phyloP scores from a whole-genome alignment of 208 protist genomes.

The Phytomonas sp. region DNA sequence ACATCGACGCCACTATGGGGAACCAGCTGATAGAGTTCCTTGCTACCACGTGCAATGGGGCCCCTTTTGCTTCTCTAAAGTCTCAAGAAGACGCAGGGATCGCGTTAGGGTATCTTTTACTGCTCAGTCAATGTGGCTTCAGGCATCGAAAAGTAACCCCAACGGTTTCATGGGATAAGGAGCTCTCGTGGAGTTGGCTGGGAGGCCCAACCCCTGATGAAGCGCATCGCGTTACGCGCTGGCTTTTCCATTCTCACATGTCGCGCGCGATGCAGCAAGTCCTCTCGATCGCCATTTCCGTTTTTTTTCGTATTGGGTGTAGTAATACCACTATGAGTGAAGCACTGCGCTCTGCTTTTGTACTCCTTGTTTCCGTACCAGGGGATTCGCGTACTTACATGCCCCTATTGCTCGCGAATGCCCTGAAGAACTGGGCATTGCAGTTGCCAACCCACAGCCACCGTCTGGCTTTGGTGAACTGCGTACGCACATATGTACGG shows the following conservation, averaged over 20 bases:
- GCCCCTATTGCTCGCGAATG: constrained; percentile 41
- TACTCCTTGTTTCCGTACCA: constrained; percentile 35
- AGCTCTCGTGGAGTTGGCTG: constrained; percentile 17
- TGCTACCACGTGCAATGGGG: not conserved
- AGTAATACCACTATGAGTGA: constrained; percentile 26
- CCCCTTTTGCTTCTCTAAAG: not conserved
- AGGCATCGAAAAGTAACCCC: not conserved
- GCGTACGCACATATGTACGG: constrained; percentile 40
- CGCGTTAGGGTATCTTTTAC: not conserved
- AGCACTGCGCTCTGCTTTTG: constrained; percentile 50
- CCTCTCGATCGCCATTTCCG: constrained; percentile 41
- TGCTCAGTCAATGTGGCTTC: constrained; percentile 1
- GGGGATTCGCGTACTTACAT: constrained; percentile 44
- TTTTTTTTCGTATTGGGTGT: constrained; percentile 26
- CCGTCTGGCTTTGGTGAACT: constrained; percentile 34
- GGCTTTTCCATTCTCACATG: constrained; percentile 39
- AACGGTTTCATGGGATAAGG: not conserved
- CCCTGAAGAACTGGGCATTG: constrained; percentile 36
- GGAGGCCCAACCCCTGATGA: constrained; percentile 28
- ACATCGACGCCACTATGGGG: not conserved
- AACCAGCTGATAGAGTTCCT: not conserved
- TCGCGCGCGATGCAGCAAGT: constrained; percentile 25
- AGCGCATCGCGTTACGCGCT: constrained; percentile 32
- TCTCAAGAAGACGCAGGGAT: not conserved
- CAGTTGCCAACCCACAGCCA: constrained; percentile 38